Percentiles rank a stretch among this genome's conserved stretches.
phyloP scores from a whole-genome alignment of 768 basidiomycete genomes.

The Tremella fuciformis region DNA sequence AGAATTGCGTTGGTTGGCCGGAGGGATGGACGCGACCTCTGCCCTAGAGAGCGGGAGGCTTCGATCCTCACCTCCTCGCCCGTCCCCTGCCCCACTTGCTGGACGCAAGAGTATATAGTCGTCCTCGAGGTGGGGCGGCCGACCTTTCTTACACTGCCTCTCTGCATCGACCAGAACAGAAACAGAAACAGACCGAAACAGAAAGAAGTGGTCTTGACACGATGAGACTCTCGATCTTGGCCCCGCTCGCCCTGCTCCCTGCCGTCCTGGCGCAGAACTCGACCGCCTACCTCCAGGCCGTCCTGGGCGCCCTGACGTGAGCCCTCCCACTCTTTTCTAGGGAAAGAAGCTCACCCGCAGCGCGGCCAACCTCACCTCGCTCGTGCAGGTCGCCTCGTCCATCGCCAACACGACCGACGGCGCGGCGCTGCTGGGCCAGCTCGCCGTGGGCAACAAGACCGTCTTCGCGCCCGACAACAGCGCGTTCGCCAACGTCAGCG shows the following conservation, averaged over 20 bases:
- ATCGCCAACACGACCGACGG: constrained; percentile 58
- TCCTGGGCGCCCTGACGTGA: constrained; percentile 43
- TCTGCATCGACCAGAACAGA: no score
- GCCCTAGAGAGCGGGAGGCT: no score
- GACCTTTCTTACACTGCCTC: no score
- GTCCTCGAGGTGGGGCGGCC: no score
- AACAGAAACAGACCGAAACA: no score
- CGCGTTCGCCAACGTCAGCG: constrained; percentile 55
- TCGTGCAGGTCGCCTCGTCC: constrained; percentile 40
- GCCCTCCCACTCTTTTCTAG: constrained; percentile 9
- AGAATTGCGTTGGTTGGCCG: no score
- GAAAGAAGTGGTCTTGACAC: no score
- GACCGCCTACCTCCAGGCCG: constrained; percentile 27
- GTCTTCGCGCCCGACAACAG: constrained; percentile 62
- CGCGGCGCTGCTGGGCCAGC: constrained; percentile 54
- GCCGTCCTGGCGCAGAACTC: constrained; percentile 6
- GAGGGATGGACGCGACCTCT: no score
- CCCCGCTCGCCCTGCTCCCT: constrained; percentile 10
- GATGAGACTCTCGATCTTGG: constrained; percentile 3
- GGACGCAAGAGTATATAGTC: no score
- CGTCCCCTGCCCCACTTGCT: no score
- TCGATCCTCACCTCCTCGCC: no score
- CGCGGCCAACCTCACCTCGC: constrained; percentile 22
- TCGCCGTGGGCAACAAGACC: constrained; percentile 52
- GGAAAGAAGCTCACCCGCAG: neutral